A percentile compares a stretch with the other conserved stretches of the same genome.
Conservation (phyloP, 371 early-diverging fungal species). For the Racocetra persica region DNA sequence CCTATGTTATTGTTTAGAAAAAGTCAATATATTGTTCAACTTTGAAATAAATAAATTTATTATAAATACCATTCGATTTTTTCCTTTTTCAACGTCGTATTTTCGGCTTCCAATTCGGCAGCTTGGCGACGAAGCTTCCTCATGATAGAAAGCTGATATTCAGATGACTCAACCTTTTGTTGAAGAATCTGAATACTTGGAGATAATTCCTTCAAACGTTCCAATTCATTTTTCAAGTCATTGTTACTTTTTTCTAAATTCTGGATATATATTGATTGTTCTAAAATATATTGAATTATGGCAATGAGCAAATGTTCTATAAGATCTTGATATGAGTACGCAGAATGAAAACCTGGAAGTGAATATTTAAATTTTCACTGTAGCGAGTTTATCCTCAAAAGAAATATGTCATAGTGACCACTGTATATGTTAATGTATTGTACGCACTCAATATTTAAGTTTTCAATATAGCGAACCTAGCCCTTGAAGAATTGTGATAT, state of each 20-base stretch:
- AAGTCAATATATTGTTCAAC: background rate
- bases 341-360: too few relatives aligned
- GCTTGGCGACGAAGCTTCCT: constrained; percentile 20
- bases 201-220: constrained; percentile 7
- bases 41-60: background rate
- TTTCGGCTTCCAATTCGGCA: constrained; percentile 35
- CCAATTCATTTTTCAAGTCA: background rate
- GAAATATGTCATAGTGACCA: too few relatives aligned
- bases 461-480: too few relatives aligned
- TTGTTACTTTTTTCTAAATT: background rate
- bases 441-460: too few relatives aligned
- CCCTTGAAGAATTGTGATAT: too few relatives aligned
- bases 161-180: background rate
- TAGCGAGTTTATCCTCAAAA: too few relatives aligned
- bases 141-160: constrained; percentile 15
- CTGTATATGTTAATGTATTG: too few relatives aligned
- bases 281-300: background rate
- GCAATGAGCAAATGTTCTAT: background rate
- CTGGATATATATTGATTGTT: constrained; percentile 5
- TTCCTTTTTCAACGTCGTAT: constrained; percentile 30
- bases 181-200: constrained; percentile 27
- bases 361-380: too few relatives aligned
- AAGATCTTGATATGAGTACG: too few relatives aligned
- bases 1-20: background rate
- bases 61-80: constrained; percentile 1